Evolutionary conservation across 2,329 filamentous ascomycete species (phyloP), one percentile per base, ranked within the genome.

Genomic region (Byssothecium circinans): DNA sequence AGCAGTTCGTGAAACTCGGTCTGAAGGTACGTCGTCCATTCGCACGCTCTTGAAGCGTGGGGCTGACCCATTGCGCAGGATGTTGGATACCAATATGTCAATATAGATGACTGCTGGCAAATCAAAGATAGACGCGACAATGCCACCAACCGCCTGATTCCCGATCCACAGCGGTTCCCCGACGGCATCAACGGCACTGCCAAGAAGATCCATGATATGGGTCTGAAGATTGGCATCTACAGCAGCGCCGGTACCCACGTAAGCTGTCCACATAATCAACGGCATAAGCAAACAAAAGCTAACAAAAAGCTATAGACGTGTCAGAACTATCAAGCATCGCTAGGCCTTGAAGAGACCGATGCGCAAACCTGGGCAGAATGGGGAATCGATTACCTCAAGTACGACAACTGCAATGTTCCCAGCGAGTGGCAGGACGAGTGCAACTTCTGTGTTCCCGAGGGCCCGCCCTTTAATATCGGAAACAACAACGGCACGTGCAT

Each of bases 201-300:
- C 1, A 62, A 77, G 11, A 63, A 78, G 49, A 72, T 85, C 19
- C 83, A 86, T 51, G 67, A 54, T 1, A 56, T 82, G 52, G 81
- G 80, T 1, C 56, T 86, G 30, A 85, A 85, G 60, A 64, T 85
- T 3, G 83, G 83, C 0, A 82, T 86, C 35, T 86, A 86, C 58
- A 78, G 78, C 55, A 77, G 76, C 61, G 78, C 77, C 0, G 78
- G 78, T 36, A 68, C 50, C 1, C 18, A 22, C 19, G 45, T 48
- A 48, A 38, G 40, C n/a, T 10, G 20, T 2, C 22, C 11, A 30
- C 29, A 14, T 32, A 32, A 3, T 11, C 33, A 18, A 23, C 17
- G 8, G 14, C 19, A 10, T 14, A 14, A 25, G 22, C 8, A 39
- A 20, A 29, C n/a, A n/a, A 17, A n/a, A 22, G 14, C 11, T 34